Evolutionary conservation across 2,329 filamentous ascomycete species (phyloP).

Genomic region (Sclerotinia trifoliorum): DNA sequence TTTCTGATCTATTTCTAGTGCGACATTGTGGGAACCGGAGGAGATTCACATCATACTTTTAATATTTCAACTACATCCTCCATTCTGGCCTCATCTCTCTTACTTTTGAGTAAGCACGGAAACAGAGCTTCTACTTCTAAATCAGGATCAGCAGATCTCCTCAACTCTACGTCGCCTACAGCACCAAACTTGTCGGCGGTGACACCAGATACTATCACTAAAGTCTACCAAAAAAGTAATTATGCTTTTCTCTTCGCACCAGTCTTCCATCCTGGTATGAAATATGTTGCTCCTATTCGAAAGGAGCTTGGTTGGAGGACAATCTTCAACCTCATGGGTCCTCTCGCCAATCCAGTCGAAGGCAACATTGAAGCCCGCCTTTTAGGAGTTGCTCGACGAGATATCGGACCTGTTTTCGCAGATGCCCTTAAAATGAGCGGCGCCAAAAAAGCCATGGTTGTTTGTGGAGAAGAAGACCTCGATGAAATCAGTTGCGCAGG

Average conservation of each 20-base stretch:
- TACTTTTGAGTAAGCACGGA: slow-evolving; percentile 91
- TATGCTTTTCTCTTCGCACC: slow-evolving; percentile 96
- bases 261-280: slow-evolving; percentile 94
- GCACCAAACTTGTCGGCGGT: slow-evolving; percentile 74
- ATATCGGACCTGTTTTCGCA: slow-evolving; percentile 84
- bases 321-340: slow-evolving; percentile 95
- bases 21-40: slow-evolving; percentile 96
- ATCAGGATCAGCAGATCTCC: slow-evolving; percentile 89
- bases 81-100: slow-evolving; percentile 81
- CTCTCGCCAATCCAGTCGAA: slow-evolving; percentile 87
- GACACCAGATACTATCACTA: slow-evolving; percentile 65
- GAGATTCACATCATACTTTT: slow-evolving; percentile 96
- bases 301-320: slow-evolving; percentile 90
- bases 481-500: slow-evolving; percentile 95
- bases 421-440: slow-evolving; percentile 77
- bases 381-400: slow-evolving; percentile 85
- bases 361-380: slow-evolving; percentile 82
- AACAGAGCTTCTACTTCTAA: slow-evolving; percentile 94
- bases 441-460: slow-evolving; percentile 78
- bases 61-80: slow-evolving; percentile 96
- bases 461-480: slow-evolving; percentile 91
- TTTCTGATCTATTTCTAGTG: slow-evolving; percentile 47
- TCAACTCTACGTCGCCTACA: slow-evolving; percentile 70
- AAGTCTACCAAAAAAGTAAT: slow-evolving; percentile 76
- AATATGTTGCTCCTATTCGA: slow-evolving; percentile 79